A percentile compares a stretch with the other conserved stretches of the same genome.
These are phyloP conservation scores for Sphagnum magellanicum DNA, from an alignment of 228 moss, liverwort and hornwort genomes.

Conservation along the genomic window DNA sequence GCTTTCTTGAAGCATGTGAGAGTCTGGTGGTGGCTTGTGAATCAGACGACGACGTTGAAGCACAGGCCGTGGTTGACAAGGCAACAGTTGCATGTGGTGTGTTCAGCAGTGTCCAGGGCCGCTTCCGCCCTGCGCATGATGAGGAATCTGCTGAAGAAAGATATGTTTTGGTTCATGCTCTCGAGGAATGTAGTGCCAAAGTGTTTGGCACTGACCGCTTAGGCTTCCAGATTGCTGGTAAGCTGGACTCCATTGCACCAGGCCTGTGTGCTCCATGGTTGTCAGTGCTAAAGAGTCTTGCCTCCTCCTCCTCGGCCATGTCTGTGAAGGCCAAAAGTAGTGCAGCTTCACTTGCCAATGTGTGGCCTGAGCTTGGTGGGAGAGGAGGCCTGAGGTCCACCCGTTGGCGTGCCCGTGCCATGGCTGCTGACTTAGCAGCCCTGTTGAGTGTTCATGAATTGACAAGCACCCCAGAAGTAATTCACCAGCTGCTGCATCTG, in stretches of 20 bases:
- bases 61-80: constrained; percentile 21
- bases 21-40: constrained; percentile 2
- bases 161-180: constrained; percentile 10
- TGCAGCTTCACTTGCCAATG: constrained; percentile 13
- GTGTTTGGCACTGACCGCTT: constrained; percentile 4
- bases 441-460: constrained; percentile 27
- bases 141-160: neutral
- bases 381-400: constrained; percentile 35
- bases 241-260: constrained; percentile 23
- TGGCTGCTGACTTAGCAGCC: constrained; percentile 31
- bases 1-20: constrained; percentile 19
- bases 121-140: neutral
- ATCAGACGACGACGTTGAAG: constrained; percentile 20
- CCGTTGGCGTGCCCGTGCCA: constrained; percentile 52
- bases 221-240: constrained; percentile 20
- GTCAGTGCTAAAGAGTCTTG: constrained; percentile 21
- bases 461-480: constrained; percentile 24
- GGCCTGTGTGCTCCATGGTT: constrained; percentile 29
- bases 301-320: constrained; percentile 2
- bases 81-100: constrained; percentile 19
- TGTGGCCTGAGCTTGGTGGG: constrained; percentile 41
- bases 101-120: neutral
- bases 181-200: constrained; percentile 17
- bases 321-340: neutral
- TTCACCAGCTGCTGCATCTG: constrained; percentile 26